phyloP scores from a whole-genome alignment of 345 rosid species.

The Salix koriyanagi region DNA sequence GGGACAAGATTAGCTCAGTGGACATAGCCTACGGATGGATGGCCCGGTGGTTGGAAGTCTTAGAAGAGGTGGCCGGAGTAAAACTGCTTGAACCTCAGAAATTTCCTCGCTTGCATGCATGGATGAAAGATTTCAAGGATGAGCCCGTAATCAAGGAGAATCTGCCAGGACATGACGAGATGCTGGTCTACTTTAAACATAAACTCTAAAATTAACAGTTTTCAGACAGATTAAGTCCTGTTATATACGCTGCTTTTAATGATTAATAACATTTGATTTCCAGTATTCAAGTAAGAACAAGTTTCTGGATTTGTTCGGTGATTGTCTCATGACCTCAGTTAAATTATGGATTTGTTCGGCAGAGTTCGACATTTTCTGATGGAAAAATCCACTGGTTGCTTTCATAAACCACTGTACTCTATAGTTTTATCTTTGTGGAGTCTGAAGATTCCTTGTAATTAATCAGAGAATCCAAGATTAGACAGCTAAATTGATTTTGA shows the following conservation, averaged over 20 bases:
- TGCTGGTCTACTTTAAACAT: background rate
- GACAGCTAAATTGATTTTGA: background rate
- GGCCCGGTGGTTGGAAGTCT: background rate
- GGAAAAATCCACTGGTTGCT: background rate
- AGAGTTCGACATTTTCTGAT: background rate
- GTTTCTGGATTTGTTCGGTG: background rate
- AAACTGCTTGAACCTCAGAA: background rate
- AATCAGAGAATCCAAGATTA: background rate
- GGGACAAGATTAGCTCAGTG: background rate
- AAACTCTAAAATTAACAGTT: too few species aligned
- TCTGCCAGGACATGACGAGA: constrained; percentile 4
- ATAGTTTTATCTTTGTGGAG: background rate
- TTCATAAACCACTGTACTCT: background rate
- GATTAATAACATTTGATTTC: too few species aligned
- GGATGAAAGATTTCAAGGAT: background rate
- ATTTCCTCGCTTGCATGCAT: background rate
- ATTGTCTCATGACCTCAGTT: background rate
- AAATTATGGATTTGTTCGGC: background rate
- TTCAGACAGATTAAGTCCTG: background rate
- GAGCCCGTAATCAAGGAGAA: background rate
- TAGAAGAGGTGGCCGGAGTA: background rate
- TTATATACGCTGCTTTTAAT: background rate
- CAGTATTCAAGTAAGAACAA: background rate
- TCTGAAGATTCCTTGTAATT: background rate
- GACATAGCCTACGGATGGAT: background rate